phyloP scores from a whole-genome alignment of 139 green algal species.

The Asterochloris sp. region DNA sequence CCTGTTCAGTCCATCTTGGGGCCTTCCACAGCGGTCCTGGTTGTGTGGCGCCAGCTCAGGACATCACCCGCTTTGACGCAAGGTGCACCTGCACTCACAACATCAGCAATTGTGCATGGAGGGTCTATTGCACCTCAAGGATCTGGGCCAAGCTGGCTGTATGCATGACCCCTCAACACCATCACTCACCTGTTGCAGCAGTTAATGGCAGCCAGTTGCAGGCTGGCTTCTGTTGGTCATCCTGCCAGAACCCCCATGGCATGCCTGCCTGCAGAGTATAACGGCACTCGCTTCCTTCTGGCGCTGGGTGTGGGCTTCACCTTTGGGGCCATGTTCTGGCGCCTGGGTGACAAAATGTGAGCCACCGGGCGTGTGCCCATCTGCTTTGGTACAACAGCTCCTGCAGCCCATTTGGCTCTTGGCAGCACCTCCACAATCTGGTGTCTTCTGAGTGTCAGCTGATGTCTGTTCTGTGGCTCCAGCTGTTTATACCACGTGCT shows the following conservation, averaged over 20 bases:
- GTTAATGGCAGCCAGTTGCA: no score
- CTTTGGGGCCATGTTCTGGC: conserved; percentile 34
- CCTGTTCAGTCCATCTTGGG: not conserved
- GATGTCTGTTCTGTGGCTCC: not conserved
- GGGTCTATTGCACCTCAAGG: not conserved
- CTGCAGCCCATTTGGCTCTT: no score
- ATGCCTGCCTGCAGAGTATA: conserved; percentile 26
- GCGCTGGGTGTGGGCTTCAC: conserved; percentile 43
- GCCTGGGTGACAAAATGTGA: conserved; percentile 7
- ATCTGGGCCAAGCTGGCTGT: not conserved
- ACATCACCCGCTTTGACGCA: not conserved
- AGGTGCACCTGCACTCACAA: not conserved
- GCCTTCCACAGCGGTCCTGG: not conserved
- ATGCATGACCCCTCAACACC: no score
- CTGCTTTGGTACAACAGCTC: no score
- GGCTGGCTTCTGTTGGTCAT: no score
- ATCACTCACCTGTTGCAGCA: no score
- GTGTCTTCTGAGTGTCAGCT: not conserved
- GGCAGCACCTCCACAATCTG: not conserved
- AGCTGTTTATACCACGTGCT: not conserved
- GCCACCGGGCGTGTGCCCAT: not conserved
- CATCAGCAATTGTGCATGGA: not conserved
- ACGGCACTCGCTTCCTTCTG: conserved; percentile 36
- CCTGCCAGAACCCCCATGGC: no score
- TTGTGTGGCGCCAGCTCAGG: no score